These are phyloP conservation scores for Hyphopichia homilentoma DNA, from an alignment of 805 yeast genomes.

Conservation along the genomic window DNA sequence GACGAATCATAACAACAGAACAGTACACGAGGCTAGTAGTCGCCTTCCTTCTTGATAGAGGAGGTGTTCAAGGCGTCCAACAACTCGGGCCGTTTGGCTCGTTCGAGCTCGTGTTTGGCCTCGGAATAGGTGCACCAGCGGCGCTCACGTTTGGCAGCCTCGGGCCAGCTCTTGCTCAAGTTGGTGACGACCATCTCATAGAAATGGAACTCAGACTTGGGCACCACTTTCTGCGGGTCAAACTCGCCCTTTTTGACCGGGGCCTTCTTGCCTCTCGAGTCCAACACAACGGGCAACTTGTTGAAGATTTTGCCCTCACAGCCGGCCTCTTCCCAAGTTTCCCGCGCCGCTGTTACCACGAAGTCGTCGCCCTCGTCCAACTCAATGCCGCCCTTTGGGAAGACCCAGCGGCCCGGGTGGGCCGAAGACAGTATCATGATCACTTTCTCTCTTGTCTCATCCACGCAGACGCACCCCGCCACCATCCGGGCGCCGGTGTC, in stretches of 20 bases:
- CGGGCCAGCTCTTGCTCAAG: slow-evolving; percentile 73
- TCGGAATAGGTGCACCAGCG: slow-evolving; percentile 72
- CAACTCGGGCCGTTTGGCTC: slow-evolving; percentile 64
- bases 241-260: slow-evolving; percentile 31
- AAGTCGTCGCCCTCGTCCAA: slow-evolving; percentile 61
- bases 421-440: slow-evolving; percentile 76
- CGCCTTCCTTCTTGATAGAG: slow-evolving; percentile 38
- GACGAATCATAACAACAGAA: too few relatives aligned
- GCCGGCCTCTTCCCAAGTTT: slow-evolving; percentile 98
- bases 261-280: slow-evolving; percentile 40
- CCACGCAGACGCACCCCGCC: slow-evolving; percentile 85
- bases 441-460: slow-evolving; percentile 53
- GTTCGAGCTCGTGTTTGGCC: slow-evolving; percentile 56
- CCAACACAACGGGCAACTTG: slow-evolving; percentile 65
- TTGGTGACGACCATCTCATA: slow-evolving; percentile 67
- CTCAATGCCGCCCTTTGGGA: slow-evolving; percentile 97
- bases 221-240: slow-evolving; percentile 43
- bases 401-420: slow-evolving; percentile 69
- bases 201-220: slow-evolving; percentile 84
- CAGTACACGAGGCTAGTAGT: too few relatives aligned
- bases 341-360: slow-evolving; percentile 65
- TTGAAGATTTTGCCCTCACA: slow-evolving; percentile 59
- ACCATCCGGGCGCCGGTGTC: slow-evolving; percentile 78
- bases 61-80: slow-evolving; percentile 60
- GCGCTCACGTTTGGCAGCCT: slow-evolving; percentile 55